Percentiles rank a stretch among this genome's conserved stretches.
Evolutionary conservation across 345 rosid species (phyloP).

Genomic region (Fremontodendron californicum): DNA sequence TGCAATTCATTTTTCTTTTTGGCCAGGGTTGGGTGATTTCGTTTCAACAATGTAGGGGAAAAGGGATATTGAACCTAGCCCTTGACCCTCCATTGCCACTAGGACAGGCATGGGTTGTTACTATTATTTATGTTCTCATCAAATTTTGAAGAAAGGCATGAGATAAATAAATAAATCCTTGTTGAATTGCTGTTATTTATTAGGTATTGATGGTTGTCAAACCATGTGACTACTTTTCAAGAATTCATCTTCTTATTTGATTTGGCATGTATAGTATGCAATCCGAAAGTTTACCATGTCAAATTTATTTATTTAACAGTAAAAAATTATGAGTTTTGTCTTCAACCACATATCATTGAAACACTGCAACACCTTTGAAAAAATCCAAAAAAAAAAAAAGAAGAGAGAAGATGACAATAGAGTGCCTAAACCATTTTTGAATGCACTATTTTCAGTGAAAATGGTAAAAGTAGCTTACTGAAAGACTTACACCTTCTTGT

Average conservation of each 20-base stretch:
- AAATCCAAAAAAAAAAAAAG: too few species aligned
- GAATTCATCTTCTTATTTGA: background rate
- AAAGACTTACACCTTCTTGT: background rate
- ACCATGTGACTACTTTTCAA: background rate
- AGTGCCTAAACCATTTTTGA: background rate
- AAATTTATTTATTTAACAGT: background rate
- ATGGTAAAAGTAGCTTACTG: background rate
- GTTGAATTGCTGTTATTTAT: background rate
- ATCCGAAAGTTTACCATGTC: background rate
- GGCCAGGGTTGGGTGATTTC: background rate
- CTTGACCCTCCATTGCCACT: background rate
- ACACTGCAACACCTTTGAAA: background rate
- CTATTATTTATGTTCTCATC: background rate
- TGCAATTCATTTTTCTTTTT: background rate
- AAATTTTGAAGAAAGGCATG: background rate
- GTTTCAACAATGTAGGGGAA: background rate
- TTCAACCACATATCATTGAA: background rate
- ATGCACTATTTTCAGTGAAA: background rate
- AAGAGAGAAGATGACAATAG: background rate
- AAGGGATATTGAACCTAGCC: constrained; percentile 6
- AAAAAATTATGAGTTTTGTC: background rate
- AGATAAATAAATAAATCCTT: background rate
- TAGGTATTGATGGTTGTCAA: background rate
- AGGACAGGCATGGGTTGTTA: background rate
- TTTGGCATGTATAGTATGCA: background rate